Base-by-base conservation (phyloP, 768 basidiomycete genomes). In the Tulasnella calospora region DNA sequence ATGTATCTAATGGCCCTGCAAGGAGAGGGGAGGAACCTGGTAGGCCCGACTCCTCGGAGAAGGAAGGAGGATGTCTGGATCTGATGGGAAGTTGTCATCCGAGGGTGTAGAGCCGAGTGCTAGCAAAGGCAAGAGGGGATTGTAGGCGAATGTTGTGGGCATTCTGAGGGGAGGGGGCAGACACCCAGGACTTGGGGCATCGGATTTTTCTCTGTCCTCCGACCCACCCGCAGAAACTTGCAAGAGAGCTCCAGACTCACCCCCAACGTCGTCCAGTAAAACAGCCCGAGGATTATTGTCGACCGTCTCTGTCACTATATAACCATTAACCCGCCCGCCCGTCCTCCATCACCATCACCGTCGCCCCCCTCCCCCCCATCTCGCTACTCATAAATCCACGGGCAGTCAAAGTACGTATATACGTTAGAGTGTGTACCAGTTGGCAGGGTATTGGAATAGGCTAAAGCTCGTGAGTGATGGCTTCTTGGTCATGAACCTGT, bases 141-240 rank as follows among this genome's bases (percentile, higher is more conserved):
- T 67, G 61, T 67, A 67, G 61, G 61, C 61, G 61, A 67, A 17
- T 67, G 61, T 67, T 67, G 61, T 67, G 61, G 61, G 55, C 30
- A 13, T 0, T 8, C 0, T 10, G n/a, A n/a, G 30, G 55, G 8
- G n/a, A 17, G 55, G 30, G n/a, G 55, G 7, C 6, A 30, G 55
- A 30, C n/a, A 19, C 15, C 61, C 61, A 67, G 61, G 61, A 67
- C 51, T 67, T 67, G 61, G 61, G 61, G n/a, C 61, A 67, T 67
- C 61, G 61, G 61, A 67, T 67, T 67, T 67, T 67, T 67, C 61
- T 67, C 61, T 67, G 61, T 67, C 61, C 61, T 67, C 61, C 61
- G 61, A 67, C 61, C 27, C 27, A 67, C 61, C 61, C 61, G 61
- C 61, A 67, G 30, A 67, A 30, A 30, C 61, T 67, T 23, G 44